Base-by-base conservation (phyloP, 148 eudicot species). In the Chenopodium quinoa region DNA sequence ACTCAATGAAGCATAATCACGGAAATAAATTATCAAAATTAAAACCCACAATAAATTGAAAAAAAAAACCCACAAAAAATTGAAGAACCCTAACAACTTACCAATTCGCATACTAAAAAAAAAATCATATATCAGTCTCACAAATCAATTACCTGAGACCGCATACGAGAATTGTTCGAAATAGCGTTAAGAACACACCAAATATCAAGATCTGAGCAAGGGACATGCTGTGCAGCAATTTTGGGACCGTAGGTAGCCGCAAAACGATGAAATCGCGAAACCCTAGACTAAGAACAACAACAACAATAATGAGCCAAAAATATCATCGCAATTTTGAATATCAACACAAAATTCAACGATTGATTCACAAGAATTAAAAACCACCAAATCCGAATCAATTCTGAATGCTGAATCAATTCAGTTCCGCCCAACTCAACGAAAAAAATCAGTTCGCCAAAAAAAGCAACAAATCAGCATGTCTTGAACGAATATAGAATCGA, bases 251-350 rank as follows among this genome's bases (percentile, higher is more conserved):
- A 1, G 3, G 37, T 34, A 34, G 37, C 37, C 79, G 83, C 83
- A 86, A 69, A 71, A 4, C 67, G 63, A 58, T 25, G 48, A 1
- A 71, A 75, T n/a, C 78, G 20, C 47, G 67, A 80, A 87, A 79
- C 85, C 87, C 78, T 76, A 60, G 70, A 65, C 47, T 5, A n/a
- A 4, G 37, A 34, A 34, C 6, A 58, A 22, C 78, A 71, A 76
- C 65, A 19, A 44, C 2, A n/a, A 44, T 44, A 8, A 69, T 16
- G 44, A 71, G 76, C 37, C 84, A 66, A 71, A 62, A 76, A 73
- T 78, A 67, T 8, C 50, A 29, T 48, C 29, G 29, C 17, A 58
- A 34, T 48, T 62, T n/a, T 71, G 9, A 17, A 16, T 22, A 60
- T 48, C 4, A 12, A 5, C 29, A 14, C 17, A 75, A n/a, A 63